Evolutionary conservation across 1,139 yeast genomes (phyloP).

Genomic region (Kazachstania sp.): DNA sequence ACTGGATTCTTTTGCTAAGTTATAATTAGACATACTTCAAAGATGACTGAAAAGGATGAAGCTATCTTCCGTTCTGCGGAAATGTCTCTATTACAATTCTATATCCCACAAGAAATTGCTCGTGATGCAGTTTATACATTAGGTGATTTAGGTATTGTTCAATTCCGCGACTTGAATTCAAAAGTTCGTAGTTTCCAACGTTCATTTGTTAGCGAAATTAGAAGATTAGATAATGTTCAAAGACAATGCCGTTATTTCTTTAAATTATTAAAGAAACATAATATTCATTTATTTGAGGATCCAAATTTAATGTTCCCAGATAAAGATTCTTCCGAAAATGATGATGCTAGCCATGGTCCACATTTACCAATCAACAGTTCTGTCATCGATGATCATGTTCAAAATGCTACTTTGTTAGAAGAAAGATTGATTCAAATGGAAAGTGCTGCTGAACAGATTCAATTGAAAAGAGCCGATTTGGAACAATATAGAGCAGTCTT

Average conservation of each 20-base stretch:
- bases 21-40: neutral
- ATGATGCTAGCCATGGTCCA: constrained; percentile 8
- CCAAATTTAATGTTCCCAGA: constrained; percentile 5
- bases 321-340: constrained; percentile 3
- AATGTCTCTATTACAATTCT: constrained; percentile 86
- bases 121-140: constrained; percentile 76
- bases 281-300: constrained; percentile 41
- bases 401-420: constrained; percentile 55
- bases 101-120: constrained; percentile 83
- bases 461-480: constrained; percentile 47
- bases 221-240: constrained; percentile 56
- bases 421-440: constrained; percentile 49
- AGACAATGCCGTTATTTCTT: constrained; percentile 43
- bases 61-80: constrained; percentile 88
- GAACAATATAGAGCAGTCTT: constrained; percentile 62
- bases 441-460: constrained; percentile 46
- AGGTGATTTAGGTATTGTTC: constrained; percentile 77
- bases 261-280: constrained; percentile 41
- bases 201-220: constrained; percentile 72
- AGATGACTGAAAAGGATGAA: constrained; percentile 39
- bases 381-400: constrained; percentile 68
- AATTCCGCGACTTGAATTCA: constrained; percentile 81
- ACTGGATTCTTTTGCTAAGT: neutral
- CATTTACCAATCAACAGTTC: constrained; percentile 40
- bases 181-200: constrained; percentile 77